Base-by-base conservation (phyloP, 306 rosid genomes). In the Erythrophleum fordii region DNA sequence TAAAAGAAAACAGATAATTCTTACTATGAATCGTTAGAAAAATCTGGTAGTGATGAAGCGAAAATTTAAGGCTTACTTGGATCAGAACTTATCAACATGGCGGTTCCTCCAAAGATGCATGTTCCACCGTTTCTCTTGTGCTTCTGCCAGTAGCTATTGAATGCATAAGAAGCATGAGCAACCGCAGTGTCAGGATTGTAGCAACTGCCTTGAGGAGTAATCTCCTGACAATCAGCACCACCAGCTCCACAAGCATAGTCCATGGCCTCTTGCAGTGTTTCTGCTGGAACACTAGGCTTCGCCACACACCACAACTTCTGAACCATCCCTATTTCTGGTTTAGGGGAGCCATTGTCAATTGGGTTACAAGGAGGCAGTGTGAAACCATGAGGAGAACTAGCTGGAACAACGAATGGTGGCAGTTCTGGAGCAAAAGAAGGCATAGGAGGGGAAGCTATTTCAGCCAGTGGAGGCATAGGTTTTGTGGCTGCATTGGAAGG, bases 171-270 rank as follows among this genome's bases (percentile, higher is more conserved):
- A 49, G 99, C 97, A 78, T 93, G 99, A 8, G 99, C 97, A 79
- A 91, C 86, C 51, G 85, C 56, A 1, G 91, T 89, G 67, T 93
- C 96, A 8, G 97, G 98, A 25, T 72, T 18, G 45, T 83, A 93
- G 73, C 98, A 95, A 55, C 83, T 86, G 3, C 98, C 99, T 8
- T 84, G 77, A 0, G 97, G 91, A 51, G 45, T 45, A 6, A 95
- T 93, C 83, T 89, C 97, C 5, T 59, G 41, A 62, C 99, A 95
- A 52, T 89, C 97, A 44, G 91, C 98, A 28, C 87, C 97, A 52
- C 94, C 99, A 9, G 83, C 92, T n/a, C 98, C 98, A 79, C 99
- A 95, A 20, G 99, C 99, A 67, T 89, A 93, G 61, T 95, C 97
- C 84, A 95, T 81, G 20, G 96, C 93, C 77, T 83, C 84, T 52